These are phyloP conservation scores for Daldinia loculata DNA, from an alignment of 495 filamentous ascomycete species.

Conservation along the genomic window DNA sequence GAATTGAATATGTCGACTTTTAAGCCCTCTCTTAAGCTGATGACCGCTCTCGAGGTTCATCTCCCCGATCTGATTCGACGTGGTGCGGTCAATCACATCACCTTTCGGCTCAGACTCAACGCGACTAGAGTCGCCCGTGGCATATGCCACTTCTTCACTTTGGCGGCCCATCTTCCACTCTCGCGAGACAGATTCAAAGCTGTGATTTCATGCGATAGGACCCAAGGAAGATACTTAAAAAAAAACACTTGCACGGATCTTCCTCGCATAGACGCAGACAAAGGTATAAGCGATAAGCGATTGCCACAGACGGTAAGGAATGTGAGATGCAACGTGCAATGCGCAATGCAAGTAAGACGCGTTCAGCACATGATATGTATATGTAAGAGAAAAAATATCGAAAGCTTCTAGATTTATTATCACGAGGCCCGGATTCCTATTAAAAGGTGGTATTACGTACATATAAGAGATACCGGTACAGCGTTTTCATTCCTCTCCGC, in stretches of 20 bases:
- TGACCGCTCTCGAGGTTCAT: conserved; percentile 64
- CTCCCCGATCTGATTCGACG: conserved; percentile 59
- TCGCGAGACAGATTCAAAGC: background rate
- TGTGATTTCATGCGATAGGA: background rate
- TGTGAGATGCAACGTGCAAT: background rate
- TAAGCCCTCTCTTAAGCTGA: conserved; percentile 67
- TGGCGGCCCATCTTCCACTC: conserved; percentile 17
- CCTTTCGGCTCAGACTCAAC: conserved; percentile 58
- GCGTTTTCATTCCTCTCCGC: conserved; percentile 4
- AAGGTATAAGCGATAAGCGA: background rate
- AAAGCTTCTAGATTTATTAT: conserved; percentile 9
- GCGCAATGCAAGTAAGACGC: conserved; percentile 7
- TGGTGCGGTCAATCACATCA: conserved; percentile 49
- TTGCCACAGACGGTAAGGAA: background rate
- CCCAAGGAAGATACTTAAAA: background rate
- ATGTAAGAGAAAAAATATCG: background rate
- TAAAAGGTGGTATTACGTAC: conserved; percentile 23
- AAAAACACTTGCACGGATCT: background rate
- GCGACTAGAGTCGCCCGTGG: conserved; percentile 15
- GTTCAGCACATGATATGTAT: background rate
- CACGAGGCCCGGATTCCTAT: conserved; percentile 7
- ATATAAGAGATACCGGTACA: conserved; percentile 15
- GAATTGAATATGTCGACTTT: conserved; percentile 75
- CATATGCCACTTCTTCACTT: conserved; percentile 12
- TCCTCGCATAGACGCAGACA: background rate